Evolutionary conservation across 2,329 filamentous ascomycete species (phyloP).

Genomic region (Blastomyces parvus): DNA sequence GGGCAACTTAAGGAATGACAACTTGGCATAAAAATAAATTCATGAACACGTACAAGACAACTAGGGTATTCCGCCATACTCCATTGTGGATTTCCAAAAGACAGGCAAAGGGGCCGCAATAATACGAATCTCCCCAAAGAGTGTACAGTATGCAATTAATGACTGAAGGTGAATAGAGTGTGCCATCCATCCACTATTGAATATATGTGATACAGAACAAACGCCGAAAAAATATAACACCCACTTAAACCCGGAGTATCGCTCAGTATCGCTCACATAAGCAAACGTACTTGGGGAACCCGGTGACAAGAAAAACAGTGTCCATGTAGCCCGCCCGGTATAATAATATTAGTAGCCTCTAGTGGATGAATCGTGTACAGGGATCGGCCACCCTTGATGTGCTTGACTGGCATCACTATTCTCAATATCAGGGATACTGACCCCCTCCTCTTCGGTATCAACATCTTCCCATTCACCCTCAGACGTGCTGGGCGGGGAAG

Average conservation of each 20-base stretch:
- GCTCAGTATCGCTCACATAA: neutral
- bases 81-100: neutral
- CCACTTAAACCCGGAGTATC: neutral
- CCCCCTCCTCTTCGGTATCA: slow-evolving; percentile 1
- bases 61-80: neutral
- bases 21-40: neutral
- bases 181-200: neutral
- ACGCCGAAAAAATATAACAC: neutral
- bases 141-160: neutral
- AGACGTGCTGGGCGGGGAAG: neutral
- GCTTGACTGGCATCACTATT: neutral
- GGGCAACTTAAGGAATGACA: neutral
- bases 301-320: neutral
- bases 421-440: neutral
- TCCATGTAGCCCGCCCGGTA: neutral
- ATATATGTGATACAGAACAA: neutral
- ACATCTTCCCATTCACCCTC: neutral
- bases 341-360: neutral
- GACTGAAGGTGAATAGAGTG: neutral
- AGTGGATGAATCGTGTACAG: neutral
- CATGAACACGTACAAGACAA: neutral
- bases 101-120: neutral
- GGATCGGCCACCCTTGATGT: slow-evolving; percentile 2
- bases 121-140: neutral
- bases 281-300: neutral